phyloP scores from a whole-genome alignment of 78 protist genomes.

The Acrasis kona region DNA sequence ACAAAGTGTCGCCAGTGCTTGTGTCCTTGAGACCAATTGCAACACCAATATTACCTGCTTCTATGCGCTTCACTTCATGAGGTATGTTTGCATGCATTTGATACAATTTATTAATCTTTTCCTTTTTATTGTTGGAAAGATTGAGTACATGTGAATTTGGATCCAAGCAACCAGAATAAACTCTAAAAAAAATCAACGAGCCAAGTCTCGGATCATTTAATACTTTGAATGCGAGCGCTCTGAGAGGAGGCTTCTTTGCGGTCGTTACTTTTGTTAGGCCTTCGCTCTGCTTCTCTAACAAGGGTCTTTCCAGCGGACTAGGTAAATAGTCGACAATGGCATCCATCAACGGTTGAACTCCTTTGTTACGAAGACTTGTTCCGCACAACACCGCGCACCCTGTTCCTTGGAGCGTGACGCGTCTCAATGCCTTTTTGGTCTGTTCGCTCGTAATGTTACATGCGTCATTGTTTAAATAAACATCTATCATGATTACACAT shows the following conservation, averaged over 20 bases:
- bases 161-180: constrained; percentile 55
- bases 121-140: background rate
- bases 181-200: constrained; percentile 51
- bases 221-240: constrained; percentile 75
- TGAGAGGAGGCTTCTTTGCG: background rate
- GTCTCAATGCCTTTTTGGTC: background rate
- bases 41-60: constrained; percentile 19
- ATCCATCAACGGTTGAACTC: constrained; percentile 87
- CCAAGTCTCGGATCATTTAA: constrained; percentile 9
- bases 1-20: constrained; percentile 7
- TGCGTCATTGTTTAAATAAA: background rate
- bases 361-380: constrained; percentile 49
- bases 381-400: constrained; percentile 56
- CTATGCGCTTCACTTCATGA: background rate
- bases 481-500: no score
- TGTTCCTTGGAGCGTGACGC: constrained; percentile 14
- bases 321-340: constrained; percentile 77
- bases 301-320: constrained; percentile 58
- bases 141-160: background rate
- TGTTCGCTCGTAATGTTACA: background rate
- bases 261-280: background rate
- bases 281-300: background rate
- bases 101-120: background rate
- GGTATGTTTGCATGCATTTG: constrained; percentile 1
- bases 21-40: background rate